phyloP scores from a whole-genome alignment of 2,329 filamentous ascomycete genomes.

The Cladosporium sp. region DNA sequence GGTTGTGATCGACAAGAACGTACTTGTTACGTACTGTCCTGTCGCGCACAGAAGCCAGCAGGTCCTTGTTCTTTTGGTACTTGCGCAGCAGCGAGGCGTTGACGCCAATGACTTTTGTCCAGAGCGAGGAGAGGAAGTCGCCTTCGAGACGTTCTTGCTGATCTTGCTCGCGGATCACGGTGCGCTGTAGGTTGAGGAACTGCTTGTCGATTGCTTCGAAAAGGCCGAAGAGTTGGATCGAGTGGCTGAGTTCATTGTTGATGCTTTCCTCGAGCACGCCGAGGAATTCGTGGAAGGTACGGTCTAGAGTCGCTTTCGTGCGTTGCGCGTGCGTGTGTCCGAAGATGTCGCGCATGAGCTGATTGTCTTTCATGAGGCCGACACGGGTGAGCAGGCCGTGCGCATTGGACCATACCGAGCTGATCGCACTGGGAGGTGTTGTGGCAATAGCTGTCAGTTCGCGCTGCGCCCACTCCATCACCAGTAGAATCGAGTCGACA shows the following conservation, averaged over 20 bases:
- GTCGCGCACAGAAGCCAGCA: conserved; percentile 73
- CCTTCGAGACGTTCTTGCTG: conserved; percentile 75
- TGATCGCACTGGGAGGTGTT: conserved; percentile 59
- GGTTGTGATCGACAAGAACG: conserved; percentile 80
- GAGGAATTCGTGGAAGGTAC: conserved; percentile 84
- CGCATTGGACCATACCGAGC: conserved; percentile 77
- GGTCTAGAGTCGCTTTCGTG: conserved; percentile 73
- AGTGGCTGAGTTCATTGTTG: conserved; percentile 75
- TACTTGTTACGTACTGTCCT: conserved; percentile 85
- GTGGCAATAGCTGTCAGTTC: conserved; percentile 69
- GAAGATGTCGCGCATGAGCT: conserved; percentile 66
- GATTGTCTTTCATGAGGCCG: conserved; percentile 35
- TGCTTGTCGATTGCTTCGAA: conserved; percentile 89
- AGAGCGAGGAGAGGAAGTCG: conserved; percentile 77
- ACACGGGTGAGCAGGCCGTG: conserved; percentile 68
- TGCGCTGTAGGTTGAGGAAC: conserved; percentile 82
- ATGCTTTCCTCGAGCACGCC: conserved; percentile 85
- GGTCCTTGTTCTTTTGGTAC: conserved; percentile 81
- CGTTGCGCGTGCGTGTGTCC: conserved; percentile 77
- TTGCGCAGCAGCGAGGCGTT: conserved; percentile 74
- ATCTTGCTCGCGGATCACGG: conserved; percentile 77
- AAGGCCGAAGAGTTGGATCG: conserved; percentile 75
- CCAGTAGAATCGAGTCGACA: conserved; percentile 84
- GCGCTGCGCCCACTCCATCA: conserved; percentile 93
- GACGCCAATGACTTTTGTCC: conserved; percentile 77